These are phyloP conservation scores for Stemphylium vesicarium DNA, from an alignment of 2,329 filamentous ascomycete species.

Conservation along the genomic window DNA sequence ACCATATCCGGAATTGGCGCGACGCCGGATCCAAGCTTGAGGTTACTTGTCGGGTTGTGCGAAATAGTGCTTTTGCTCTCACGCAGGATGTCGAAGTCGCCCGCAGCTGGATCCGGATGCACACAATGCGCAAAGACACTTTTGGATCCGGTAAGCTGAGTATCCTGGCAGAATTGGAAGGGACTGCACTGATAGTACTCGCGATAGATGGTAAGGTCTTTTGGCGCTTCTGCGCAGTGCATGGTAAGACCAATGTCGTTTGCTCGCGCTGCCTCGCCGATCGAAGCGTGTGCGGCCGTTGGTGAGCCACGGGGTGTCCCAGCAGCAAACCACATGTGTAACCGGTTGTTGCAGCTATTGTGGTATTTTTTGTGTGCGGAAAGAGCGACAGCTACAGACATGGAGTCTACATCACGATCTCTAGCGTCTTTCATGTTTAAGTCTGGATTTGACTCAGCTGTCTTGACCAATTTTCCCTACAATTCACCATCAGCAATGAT, in stretches of 20 bases:
- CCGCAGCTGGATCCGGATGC: slow-evolving; percentile 51
- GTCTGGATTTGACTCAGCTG: slow-evolving; percentile 43
- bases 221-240: slow-evolving; percentile 55
- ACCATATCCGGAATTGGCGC: slow-evolving; percentile 24
- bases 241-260: slow-evolving; percentile 56
- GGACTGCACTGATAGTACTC: slow-evolving; percentile 52
- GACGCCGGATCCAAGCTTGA: slow-evolving; percentile 34
- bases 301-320: slow-evolving; percentile 56
- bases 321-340: slow-evolving; percentile 58
- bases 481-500: background rate
- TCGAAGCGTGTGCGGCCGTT: slow-evolving; percentile 48
- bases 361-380: slow-evolving; percentile 38
- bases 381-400: slow-evolving; percentile 45
- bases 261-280: slow-evolving; percentile 50
- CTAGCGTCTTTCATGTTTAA: slow-evolving; percentile 46
- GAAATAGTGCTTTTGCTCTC: slow-evolving; percentile 37
- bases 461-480: slow-evolving; percentile 49
- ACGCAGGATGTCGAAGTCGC: slow-evolving; percentile 50
- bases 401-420: slow-evolving; percentile 46
- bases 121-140: slow-evolving; percentile 43
- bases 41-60: slow-evolving; percentile 34
- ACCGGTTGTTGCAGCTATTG: slow-evolving; percentile 48
- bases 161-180: slow-evolving; percentile 32
- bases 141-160: slow-evolving; percentile 48
- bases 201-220: slow-evolving; percentile 49